phyloP scores from a whole-genome alignment of 2,329 filamentous ascomycete genomes.

The Verruconis gallopava region DNA sequence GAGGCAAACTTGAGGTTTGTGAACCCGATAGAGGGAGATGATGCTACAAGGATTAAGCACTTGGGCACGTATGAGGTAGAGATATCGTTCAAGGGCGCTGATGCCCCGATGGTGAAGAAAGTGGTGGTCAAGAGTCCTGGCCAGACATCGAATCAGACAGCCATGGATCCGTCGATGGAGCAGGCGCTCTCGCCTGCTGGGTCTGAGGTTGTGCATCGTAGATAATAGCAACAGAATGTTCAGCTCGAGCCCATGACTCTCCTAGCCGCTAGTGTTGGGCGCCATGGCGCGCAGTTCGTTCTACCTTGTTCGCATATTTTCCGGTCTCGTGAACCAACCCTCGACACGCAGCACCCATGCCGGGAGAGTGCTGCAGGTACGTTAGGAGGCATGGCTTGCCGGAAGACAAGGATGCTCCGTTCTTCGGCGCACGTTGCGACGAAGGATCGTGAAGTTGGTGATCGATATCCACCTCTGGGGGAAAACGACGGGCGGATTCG shows the following conservation, averaged over 20 bases:
- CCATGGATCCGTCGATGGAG: not conserved
- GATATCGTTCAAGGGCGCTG: slow-evolving; percentile 36
- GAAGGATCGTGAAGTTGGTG: not conserved
- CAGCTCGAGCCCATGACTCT: no score
- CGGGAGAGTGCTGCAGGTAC: no score
- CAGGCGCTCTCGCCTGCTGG: no score
- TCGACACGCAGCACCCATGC: no score
- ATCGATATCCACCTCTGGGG: not conserved
- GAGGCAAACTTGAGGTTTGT: slow-evolving; percentile 40
- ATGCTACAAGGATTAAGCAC: slow-evolving; percentile 36
- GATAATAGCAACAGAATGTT: no score
- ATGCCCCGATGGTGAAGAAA: slow-evolving; percentile 27
- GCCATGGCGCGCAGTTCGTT: no score
- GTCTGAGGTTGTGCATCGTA: no score
- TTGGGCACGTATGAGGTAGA: slow-evolving; percentile 40
- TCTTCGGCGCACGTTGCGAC: not conserved
- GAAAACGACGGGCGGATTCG: no score
- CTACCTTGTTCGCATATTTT: no score
- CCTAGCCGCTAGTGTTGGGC: no score
- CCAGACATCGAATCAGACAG: slow-evolving; percentile 16
- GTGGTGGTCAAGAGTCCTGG: slow-evolving; percentile 27
- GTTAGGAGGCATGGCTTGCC: no score
- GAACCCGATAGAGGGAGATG: slow-evolving; percentile 22
- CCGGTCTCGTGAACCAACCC: no score
- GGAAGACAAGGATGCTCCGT: not conserved